Evolutionary conservation across 1,139 yeast species (phyloP).

Genomic region (Geotrichum citri-aurantii): DNA sequence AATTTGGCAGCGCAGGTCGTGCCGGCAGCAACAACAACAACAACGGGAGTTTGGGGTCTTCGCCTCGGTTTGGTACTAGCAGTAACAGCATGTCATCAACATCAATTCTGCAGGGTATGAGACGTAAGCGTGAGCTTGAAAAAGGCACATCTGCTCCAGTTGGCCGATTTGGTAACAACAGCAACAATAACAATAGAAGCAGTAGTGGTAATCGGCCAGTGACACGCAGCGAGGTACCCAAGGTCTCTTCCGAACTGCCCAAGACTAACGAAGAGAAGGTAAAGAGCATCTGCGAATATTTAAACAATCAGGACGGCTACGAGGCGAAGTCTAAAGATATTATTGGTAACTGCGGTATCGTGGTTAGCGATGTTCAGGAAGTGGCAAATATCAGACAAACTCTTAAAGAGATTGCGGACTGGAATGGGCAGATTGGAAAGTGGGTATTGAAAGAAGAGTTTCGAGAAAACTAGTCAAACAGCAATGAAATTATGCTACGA

Average conservation of each 20-base stretch:
- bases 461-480: not conserved
- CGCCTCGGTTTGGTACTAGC: conserved; percentile 16
- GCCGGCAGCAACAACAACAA: conserved; percentile 26
- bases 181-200: not conserved
- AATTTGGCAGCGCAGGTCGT: conserved; percentile 78
- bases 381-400: conserved; percentile 62
- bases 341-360: conserved; percentile 45
- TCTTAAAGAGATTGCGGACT: conserved; percentile 60
- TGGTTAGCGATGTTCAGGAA: conserved; percentile 49
- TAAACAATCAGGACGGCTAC: conserved; percentile 29
- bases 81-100: conserved; percentile 22
- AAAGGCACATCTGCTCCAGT: not conserved
- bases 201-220: not conserved
- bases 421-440: conserved; percentile 52
- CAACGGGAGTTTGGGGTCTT: not conserved
- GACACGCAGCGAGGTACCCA: not conserved
- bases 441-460: conserved; percentile 66
- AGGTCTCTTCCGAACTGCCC: not conserved
- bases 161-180: not conserved
- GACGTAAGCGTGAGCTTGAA: conserved; percentile 30
- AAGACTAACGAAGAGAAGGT: conserved; percentile 21
- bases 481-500: not conserved
- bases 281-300: conserved; percentile 30
- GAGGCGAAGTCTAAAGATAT: conserved; percentile 49
- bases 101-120: conserved; percentile 28